Base-by-base conservation (phyloP, 202 grass and related monocot genomes). In the Alloteropsis angusta region DNA sequence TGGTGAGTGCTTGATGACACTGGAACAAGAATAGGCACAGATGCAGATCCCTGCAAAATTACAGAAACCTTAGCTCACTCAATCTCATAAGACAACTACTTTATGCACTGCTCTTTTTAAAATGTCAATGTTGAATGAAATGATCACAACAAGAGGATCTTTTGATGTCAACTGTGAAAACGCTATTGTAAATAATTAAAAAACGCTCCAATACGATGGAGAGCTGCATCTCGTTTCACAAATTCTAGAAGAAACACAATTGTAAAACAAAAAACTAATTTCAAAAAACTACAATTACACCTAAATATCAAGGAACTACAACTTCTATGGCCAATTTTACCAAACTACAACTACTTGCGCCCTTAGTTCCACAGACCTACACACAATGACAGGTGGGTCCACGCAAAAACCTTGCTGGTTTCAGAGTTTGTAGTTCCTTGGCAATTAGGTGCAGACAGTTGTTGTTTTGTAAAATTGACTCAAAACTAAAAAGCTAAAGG, bases 1-100 rank as follows among this genome's bases (percentile, higher is more conserved):
- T 93, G 91, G 70, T 90, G 65, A 83, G 77, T 44, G 72, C 91
- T 87, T 77, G 79, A 90, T 57, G 91, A 85, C 38, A 93, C 82
- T 14, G 87, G 79, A 22, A 90, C 70, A 80, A 85, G 60, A 83
- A 93, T 77, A 50, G 85, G 78, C 42, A 58, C 39, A 80, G 78
- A 82, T 53, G 50, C 22, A 28, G 85, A 76, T 60, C 77, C 87
- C 91, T 93, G 75, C 32, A 82, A 74, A 74, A 85, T 82, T 65
- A 82, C 19, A 22, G 59, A 66, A 76, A 80, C 7, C 23, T 59
- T 37, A 74, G 44, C 47, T 34, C 37, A 37, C n/a, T 47, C 48
- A 48, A 72, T 77, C 39, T 59, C 11, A 32, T 68, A 12, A 70
- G 60, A 83, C 42, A 68, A 68, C 10, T 39, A 34, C 48, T 60